These are phyloP conservation scores for Metarhizium rileyi DNA, from an alignment of 2,329 filamentous ascomycete species.

Conservation along the genomic window DNA sequence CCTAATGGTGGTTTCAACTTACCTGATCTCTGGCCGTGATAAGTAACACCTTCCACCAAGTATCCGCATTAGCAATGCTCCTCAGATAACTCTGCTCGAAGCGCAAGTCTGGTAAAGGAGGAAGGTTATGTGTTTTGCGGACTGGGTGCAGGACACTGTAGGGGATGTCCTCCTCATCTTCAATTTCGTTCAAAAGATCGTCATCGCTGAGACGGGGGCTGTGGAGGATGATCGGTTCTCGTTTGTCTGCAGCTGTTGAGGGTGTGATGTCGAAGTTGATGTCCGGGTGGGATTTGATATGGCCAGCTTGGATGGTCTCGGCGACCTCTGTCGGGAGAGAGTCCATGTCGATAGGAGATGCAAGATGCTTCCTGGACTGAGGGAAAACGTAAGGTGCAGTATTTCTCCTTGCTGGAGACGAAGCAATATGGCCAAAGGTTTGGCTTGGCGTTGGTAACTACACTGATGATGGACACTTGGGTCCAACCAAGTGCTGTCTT, in stretches of 20 bases:
- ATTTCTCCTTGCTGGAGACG: no score
- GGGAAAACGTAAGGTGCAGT: background rate
- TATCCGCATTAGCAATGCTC: constrained; percentile 71
- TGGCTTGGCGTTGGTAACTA: no score
- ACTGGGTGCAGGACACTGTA: constrained; percentile 52
- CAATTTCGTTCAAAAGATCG: constrained; percentile 27
- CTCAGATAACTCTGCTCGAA: constrained; percentile 98
- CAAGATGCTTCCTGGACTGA: background rate
- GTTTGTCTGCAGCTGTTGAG: constrained; percentile 61
- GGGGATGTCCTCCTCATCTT: constrained; percentile 57
- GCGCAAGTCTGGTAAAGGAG: constrained; percentile 73
- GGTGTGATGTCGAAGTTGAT: constrained; percentile 69
- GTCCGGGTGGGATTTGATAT: constrained; percentile 65
- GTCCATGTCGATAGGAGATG: constrained; percentile 40
- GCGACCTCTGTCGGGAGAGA: constrained; percentile 59
- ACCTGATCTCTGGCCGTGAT: constrained; percentile 89
- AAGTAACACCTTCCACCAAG: constrained; percentile 68
- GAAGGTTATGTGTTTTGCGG: constrained; percentile 37
- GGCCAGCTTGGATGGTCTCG: constrained; percentile 70
- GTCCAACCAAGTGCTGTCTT: no score
- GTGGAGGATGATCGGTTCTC: constrained; percentile 18
- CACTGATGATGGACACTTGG: no score
- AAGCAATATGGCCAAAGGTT: background rate
- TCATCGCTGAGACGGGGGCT: constrained; percentile 12
- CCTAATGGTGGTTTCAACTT: constrained; percentile 13